These are phyloP conservation scores for Sclerotinia nivalis DNA, from an alignment of 2,329 filamentous ascomycete species.

Conservation along the genomic window DNA sequence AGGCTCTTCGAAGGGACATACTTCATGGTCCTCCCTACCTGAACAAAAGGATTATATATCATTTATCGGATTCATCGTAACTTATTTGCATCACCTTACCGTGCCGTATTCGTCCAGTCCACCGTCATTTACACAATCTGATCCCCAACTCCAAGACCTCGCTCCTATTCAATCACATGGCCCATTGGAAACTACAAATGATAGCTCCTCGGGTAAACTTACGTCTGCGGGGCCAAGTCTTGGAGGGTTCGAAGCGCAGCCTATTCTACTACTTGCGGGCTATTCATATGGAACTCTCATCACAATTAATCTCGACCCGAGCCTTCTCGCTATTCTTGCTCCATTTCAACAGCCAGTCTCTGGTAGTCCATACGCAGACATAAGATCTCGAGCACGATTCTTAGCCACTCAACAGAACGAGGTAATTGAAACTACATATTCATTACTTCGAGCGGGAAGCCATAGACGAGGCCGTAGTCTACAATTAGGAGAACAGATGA, in stretches of 20 bases:
- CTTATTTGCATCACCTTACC: constrained; percentile 62
- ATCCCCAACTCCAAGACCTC: constrained; percentile 31
- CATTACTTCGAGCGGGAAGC: constrained; percentile 26
- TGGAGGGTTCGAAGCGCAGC: not conserved
- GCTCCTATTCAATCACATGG: constrained; percentile 36
- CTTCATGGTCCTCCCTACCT: constrained; percentile 82
- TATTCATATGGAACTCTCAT: constrained; percentile 93
- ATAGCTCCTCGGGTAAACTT: constrained; percentile 2
- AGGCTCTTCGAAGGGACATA: constrained; percentile 69
- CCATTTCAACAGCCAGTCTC: constrained; percentile 57
- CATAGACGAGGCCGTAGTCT: constrained; percentile 30
- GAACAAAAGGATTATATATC: constrained; percentile 83
- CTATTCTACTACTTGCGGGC: constrained; percentile 65
- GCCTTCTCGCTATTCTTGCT: constrained; percentile 44
- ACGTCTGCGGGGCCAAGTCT: not conserved
- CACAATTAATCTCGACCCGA: constrained; percentile 67
- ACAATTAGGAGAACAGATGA: constrained; percentile 27
- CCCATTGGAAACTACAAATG: constrained; percentile 25
- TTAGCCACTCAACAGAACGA: constrained; percentile 62
- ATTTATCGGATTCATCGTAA: constrained; percentile 74
- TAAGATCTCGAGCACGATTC: constrained; percentile 67
- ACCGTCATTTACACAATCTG: constrained; percentile 26
- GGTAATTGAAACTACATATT: constrained; percentile 30
- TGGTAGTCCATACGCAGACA: constrained; percentile 65
- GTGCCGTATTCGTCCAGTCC: constrained; percentile 16